Base-by-base conservation (phyloP, 1,284 basidiomycete genomes). In the Cutaneotrichosporon spelunceum region DNA sequence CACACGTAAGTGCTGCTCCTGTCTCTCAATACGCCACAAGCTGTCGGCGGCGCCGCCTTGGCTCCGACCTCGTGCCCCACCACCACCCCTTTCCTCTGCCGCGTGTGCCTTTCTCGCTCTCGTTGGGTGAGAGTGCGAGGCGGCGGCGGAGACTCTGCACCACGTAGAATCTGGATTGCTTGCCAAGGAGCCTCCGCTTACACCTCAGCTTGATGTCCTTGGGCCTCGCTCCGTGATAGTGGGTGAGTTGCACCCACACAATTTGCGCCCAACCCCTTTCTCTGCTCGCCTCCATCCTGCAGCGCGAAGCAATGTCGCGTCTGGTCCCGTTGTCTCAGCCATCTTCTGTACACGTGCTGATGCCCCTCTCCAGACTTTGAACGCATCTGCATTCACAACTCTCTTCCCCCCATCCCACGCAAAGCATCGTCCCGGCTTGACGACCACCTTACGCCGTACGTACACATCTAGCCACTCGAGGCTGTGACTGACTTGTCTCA, bases 401-500 rank as follows among this genome's bases (percentile, higher is more conserved):
- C n/a, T 29, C 16, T 26, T 19, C 24, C 47, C 24, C 30, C 10
- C 47, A 49, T 26, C 47, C 47, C 47, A 49, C 23, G 24, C 23
- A 26, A 23, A 55, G 19, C 29, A 21, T 52, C 29, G 50, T 36
- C 49, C 49, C 19, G 33, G 14, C 44, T 45, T 44, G 53, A 55
- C 53, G 53, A 55, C 36, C 53, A 27, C 39, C 29, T 44, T 26
- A 44, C 53, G 39, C 53, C 23, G 53, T 55, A 26, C 44, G 53
- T 16, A 39, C 14, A 14, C 23, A 26, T 13, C 27, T 21, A 24
- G 11, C 19, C 4, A 19, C 23, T 23, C 5, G 21, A n/a, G 52
- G 10, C 52, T 39, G 11, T 26, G 29, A 23, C 53, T 42, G 36
- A 44, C 39, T 23, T 14, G 6, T 21, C 11, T 5, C 39, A 29